Conservation (phyloP, 208 protist genomes). For the Jaenimonas drosophilae region DNA sequence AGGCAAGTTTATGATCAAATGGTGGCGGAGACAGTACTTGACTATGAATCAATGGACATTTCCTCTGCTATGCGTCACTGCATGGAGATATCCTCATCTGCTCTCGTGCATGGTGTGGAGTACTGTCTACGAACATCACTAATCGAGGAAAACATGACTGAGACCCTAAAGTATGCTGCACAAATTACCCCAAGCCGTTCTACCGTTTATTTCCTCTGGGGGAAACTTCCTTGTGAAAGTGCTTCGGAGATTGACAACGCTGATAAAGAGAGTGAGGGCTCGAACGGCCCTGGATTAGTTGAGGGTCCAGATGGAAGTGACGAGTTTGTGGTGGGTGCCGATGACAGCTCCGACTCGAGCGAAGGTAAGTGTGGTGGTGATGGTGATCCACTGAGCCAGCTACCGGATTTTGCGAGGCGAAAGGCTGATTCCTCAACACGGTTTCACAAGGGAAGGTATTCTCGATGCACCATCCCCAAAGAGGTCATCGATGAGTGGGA, state of each 20-base stretch:
- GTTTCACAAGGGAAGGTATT: conserved; percentile 10
- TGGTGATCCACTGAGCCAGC: not conserved
- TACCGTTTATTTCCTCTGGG: not conserved
- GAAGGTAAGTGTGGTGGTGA: too few relatives aligned
- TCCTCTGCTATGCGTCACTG: conserved; percentile 24
- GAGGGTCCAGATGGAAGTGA: too few relatives aligned
- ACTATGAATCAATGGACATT: conserved; percentile 48
- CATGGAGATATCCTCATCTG: conserved; percentile 18
- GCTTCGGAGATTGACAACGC: not conserved
- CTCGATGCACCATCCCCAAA: conserved; percentile 18
- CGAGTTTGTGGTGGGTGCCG: too few relatives aligned
- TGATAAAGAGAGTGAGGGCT: too few relatives aligned
- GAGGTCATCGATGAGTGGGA: conserved; percentile 31
- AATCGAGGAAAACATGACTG: conserved; percentile 46
- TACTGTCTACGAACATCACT: conserved; percentile 29
- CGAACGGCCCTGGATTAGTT: too few relatives aligned
- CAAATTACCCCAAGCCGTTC: conserved; percentile 10
- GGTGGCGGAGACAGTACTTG: conserved; percentile 32
- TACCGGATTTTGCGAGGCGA: not conserved
- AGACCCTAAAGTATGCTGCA: conserved; percentile 8
- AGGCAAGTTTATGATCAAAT: conserved; percentile 42
- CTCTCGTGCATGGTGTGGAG: conserved; percentile 26
- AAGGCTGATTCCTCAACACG: not conserved
- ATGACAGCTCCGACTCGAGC: too few relatives aligned
- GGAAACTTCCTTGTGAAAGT: not conserved